These are phyloP conservation scores for Xanthoconium purpureum DNA, from an alignment of 768 basidiomycete genomes.

Conservation along the genomic window DNA sequence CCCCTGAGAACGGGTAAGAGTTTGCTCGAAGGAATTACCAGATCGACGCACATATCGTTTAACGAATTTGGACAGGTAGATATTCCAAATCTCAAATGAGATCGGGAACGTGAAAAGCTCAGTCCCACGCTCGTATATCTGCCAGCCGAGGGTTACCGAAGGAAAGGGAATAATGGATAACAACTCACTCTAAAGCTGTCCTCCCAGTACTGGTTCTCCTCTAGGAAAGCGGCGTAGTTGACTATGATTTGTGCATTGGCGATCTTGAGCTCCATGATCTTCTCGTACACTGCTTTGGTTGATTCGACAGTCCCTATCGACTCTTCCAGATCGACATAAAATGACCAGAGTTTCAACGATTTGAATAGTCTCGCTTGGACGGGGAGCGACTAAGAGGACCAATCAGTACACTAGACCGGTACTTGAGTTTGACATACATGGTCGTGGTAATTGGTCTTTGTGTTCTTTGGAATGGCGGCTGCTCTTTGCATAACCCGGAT, in stretches of 20 bases:
- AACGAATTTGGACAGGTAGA: slow-evolving; percentile 94
- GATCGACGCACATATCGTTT: slow-evolving; percentile 80
- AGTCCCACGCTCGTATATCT: slow-evolving; percentile 96
- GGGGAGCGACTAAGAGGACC: slow-evolving; percentile 58
- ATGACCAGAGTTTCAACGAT: slow-evolving; percentile 97
- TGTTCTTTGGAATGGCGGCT: slow-evolving; percentile 83
- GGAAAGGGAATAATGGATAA: not conserved
- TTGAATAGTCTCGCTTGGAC: slow-evolving; percentile 94
- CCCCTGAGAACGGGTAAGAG: slow-evolving; percentile 46
- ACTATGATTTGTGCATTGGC: slow-evolving; percentile 98
- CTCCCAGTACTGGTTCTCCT: slow-evolving; percentile 97
- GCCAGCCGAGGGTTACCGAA: slow-evolving; percentile 7
- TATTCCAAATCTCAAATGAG: slow-evolving; percentile 99
- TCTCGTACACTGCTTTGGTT: slow-evolving; percentile 91
- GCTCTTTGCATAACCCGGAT: slow-evolving; percentile 97
- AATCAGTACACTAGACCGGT: slow-evolving; percentile 11
- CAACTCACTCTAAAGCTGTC: slow-evolving; percentile 94
- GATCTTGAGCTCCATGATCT: slow-evolving; percentile 92
- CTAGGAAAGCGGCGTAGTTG: slow-evolving; percentile 95
- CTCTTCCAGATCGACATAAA: slow-evolving; percentile 97
- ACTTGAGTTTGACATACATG: slow-evolving; percentile 53
- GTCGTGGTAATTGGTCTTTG: slow-evolving; percentile 90
- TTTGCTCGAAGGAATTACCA: not conserved
- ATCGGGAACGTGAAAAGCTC: slow-evolving; percentile 98
- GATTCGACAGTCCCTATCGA: slow-evolving; percentile 93